Conservation (phyloP, 805 yeast species). For the Candida michaelii region DNA sequence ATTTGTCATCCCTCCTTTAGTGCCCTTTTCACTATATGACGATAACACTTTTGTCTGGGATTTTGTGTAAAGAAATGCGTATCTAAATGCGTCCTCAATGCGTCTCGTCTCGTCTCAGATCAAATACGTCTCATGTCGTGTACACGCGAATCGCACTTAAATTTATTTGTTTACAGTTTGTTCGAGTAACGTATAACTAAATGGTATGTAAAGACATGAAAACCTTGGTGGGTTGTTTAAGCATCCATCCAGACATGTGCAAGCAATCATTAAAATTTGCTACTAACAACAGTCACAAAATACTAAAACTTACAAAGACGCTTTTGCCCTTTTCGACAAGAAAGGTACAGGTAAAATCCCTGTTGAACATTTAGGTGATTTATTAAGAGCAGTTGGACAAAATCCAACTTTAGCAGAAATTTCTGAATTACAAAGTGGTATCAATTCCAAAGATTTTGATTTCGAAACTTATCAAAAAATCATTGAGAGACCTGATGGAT, state of each 20-base stretch:
- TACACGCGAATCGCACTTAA: constrained; percentile 7
- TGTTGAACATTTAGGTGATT: constrained; percentile 81
- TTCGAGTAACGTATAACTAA: constrained; percentile 1
- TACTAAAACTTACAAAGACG: constrained; percentile 70
- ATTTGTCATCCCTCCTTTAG: not conserved
- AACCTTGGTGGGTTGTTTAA: no score
- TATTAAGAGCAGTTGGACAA: constrained; percentile 95
- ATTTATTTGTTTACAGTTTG: constrained; percentile 4
- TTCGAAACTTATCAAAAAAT: constrained; percentile 75
- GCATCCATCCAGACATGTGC: no score
- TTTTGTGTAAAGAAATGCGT: not conserved
- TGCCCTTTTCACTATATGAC: no score
- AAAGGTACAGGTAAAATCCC: constrained; percentile 93
- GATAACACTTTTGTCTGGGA: not conserved
- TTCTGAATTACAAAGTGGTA: constrained; percentile 41
- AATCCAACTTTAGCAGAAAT: constrained; percentile 95
- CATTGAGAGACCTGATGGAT: constrained; percentile 84
- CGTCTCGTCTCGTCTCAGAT: not conserved
- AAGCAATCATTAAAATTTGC: not conserved
- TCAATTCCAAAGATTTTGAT: constrained; percentile 57
- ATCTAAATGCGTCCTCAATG: not conserved
- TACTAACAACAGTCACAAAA: constrained; percentile 39
- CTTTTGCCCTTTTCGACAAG: constrained; percentile 94
- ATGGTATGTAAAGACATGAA: constrained; percentile 3
- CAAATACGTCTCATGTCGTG: constrained; percentile 3